Evolutionary conservation across 2,329 filamentous ascomycete species (phyloP).

Genomic region (Gaeumannomyces sp.): DNA sequence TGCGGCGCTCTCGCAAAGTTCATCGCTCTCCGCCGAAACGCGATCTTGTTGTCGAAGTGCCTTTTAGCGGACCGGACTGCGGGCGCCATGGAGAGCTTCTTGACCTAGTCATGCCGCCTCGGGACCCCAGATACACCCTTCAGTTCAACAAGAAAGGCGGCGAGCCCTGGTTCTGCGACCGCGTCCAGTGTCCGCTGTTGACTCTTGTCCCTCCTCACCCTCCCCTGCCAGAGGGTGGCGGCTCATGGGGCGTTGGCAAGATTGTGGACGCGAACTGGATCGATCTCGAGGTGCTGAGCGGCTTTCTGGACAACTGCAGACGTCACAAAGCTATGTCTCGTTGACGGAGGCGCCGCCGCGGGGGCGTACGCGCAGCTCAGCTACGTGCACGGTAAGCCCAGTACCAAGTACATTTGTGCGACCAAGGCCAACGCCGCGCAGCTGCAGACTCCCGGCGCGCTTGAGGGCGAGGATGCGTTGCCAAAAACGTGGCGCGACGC

Average conservation of each 20-base stretch:
- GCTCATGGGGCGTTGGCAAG: background rate
- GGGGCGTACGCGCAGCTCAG: background rate
- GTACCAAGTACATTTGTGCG: too few species aligned
- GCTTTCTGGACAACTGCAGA: slow-evolving; percentile 3
- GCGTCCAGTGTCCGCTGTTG: background rate
- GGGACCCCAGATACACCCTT: background rate
- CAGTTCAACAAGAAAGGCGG: background rate
- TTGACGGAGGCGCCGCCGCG: background rate
- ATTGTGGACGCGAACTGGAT: background rate
- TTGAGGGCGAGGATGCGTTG: background rate
- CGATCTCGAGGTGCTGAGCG: background rate
- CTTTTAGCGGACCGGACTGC: too few species aligned
- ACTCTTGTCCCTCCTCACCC: too few species aligned
- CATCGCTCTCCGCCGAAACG: too few species aligned
- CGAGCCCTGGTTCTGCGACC: background rate
- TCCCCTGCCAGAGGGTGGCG: background rate
- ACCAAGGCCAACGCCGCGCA: too few species aligned
- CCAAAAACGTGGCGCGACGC: background rate
- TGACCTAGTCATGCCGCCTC: too few species aligned
- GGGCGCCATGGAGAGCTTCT: too few species aligned
- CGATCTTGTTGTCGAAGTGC: too few species aligned
- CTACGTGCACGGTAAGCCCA: too few species aligned
- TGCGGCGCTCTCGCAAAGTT: background rate
- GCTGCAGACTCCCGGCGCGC: too few species aligned
- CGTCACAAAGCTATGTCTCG: background rate